Base-by-base conservation (phyloP, 257 asterid genomes). In the Solanum okadae region DNA sequence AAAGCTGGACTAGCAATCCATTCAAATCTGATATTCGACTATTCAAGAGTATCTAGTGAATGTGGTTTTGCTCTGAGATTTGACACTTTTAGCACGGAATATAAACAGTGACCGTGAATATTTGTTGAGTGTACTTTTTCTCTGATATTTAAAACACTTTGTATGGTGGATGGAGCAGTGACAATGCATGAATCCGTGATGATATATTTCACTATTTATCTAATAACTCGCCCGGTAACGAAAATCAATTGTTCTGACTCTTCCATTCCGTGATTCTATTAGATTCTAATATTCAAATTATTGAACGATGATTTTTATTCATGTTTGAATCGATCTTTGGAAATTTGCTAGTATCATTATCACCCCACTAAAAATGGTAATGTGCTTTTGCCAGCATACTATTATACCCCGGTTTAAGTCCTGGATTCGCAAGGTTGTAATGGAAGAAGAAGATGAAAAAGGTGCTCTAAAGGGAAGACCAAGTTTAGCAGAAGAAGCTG, bases 371-470 rank as follows among this genome's bases (percentile, higher is more conserved):
- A 49, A 31, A 82, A 18, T 82, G 70, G 22, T 31, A 2, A 18
- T 82, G 70, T 82, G 86, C 29, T 46, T 82, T 82, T 82, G 78
- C 76, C 94, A 97, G 99, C 93, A 94, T 6, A 77, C 95, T 86
- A 84, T 97, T 85, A 83, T 96, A 84, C 99, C 99, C 25, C 90
- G 93, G 89, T 89, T 97, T 85, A 96, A 96, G 95, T 94, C 98
- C 68, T 97, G 99, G 99, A 93, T 97, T 59, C 96, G 95, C 89
- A 94, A 93, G 92, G 94, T 95, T 90, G 95, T 91, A 79, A 52
- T 86, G 86, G 98, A 95, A 89, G 98, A 94, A 91, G 93, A 92
- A 87, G 95, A 91, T 18, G 92, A 93, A 72, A 92, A 91, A 90
- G 89, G 85, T 33, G 83, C 33, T 49, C 73, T 87, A 42, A 90